These are phyloP conservation scores for Colletotrichum tabaci DNA, from an alignment of 2,329 filamentous ascomycete species.

Conservation along the genomic window DNA sequence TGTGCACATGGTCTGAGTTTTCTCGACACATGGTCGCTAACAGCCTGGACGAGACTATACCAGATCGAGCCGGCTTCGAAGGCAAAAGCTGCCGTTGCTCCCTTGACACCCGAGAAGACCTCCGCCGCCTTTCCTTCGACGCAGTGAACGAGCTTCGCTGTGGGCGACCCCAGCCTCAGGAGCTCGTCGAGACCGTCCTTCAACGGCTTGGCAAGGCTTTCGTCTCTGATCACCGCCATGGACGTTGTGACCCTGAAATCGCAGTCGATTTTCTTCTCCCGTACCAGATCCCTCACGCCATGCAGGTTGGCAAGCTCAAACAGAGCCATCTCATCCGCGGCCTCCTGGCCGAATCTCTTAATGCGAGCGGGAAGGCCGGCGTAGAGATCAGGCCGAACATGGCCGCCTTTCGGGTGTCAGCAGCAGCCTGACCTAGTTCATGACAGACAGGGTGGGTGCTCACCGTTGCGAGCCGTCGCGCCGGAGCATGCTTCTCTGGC, in stretches of 20 bases:
- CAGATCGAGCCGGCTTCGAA: slow-evolving; percentile 57
- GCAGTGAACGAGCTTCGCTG: slow-evolving; percentile 32
- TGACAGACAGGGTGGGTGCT: no score
- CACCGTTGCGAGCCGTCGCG: slow-evolving; percentile 40
- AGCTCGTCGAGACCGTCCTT: slow-evolving; percentile 44
- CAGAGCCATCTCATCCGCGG: slow-evolving; percentile 46
- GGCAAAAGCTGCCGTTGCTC: slow-evolving; percentile 51
- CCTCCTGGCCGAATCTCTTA: slow-evolving; percentile 43
- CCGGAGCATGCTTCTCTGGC: slow-evolving; percentile 41
- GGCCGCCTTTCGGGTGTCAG: slow-evolving; percentile 28
- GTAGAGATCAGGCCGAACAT: slow-evolving; percentile 39
- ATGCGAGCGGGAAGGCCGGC: slow-evolving; percentile 19
- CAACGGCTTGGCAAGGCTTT: slow-evolving; percentile 33
- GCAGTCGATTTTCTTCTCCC: slow-evolving; percentile 32
- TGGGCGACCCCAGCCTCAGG: slow-evolving; percentile 13
- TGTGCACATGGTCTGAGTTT: no score
- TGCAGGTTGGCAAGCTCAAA: slow-evolving; percentile 43
- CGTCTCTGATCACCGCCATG: slow-evolving; percentile 32
- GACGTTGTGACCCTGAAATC: slow-evolving; percentile 38
- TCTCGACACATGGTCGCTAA: neutral
- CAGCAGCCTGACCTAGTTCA: no score
- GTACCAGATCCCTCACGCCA: slow-evolving; percentile 38
- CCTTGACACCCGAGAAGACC: slow-evolving; percentile 55
- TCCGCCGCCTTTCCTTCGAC: slow-evolving; percentile 46
- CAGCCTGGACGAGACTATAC: slow-evolving; percentile 42